Percentiles rank a stretch among this genome's conserved stretches.
Evolutionary conservation across 2,329 filamentous ascomycete species (phyloP).

Genomic region (Fusarium falciforme): DNA sequence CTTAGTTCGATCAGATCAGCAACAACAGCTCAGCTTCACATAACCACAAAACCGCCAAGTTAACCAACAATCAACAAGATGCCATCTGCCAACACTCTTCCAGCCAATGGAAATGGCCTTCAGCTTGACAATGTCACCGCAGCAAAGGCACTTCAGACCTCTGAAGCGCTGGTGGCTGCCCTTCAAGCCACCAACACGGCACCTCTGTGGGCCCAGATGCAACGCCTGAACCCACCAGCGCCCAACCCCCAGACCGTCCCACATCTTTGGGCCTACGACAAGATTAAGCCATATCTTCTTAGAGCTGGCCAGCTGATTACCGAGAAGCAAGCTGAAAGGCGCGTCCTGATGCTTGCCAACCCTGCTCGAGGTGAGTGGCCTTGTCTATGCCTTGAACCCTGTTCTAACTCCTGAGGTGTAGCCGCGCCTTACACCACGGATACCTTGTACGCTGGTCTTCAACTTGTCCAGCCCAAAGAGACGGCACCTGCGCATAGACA

Average conservation of each 20-base stretch:
- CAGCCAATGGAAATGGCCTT: background rate
- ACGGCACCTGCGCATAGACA: constrained; percentile 66
- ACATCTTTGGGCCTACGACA: constrained; percentile 51
- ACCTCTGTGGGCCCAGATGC: constrained; percentile 63
- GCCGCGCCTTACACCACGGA: constrained; percentile 67
- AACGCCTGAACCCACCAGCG: constrained; percentile 55
- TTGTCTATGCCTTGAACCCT: background rate
- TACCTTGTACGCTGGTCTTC: constrained; percentile 67
- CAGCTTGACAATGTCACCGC: background rate
- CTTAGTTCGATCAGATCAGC: background rate
- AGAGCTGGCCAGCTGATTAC: constrained; percentile 49
- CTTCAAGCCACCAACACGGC: constrained; percentile 13
- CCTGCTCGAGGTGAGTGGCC: constrained; percentile 54
- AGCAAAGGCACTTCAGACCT: background rate
- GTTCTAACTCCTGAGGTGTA: constrained; percentile 25
- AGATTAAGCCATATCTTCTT: constrained; percentile 48
- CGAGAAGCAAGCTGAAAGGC: constrained; percentile 53
- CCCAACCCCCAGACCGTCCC: constrained; percentile 57
- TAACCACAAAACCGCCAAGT: background rate
- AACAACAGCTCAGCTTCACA: background rate
- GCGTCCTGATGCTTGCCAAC: constrained; percentile 56
- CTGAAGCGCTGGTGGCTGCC: background rate
- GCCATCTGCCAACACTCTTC: background rate
- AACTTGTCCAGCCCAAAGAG: constrained; percentile 67
- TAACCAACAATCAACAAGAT: background rate